phyloP scores from a whole-genome alignment of 257 asterid species.

The Capsicum baccatum region DNA sequence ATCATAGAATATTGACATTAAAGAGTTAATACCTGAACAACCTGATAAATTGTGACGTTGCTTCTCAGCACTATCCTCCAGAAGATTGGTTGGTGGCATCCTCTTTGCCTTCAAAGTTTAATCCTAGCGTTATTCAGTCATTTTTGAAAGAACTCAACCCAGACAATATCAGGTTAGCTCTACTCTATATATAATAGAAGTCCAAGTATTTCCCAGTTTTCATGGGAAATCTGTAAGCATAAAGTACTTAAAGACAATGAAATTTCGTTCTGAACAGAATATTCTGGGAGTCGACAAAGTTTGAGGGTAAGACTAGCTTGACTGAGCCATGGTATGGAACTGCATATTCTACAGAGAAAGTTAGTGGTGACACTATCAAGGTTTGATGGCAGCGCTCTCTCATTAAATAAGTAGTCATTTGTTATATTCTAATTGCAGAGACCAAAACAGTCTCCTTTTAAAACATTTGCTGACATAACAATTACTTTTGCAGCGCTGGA shows the following conservation, averaged over 20 bases:
- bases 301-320: constrained; percentile 67
- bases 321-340: constrained; percentile 99
- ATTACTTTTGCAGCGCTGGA: constrained; percentile 70
- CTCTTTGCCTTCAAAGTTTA: constrained; percentile 80
- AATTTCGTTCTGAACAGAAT: constrained; percentile 55
- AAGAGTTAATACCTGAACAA: not conserved
- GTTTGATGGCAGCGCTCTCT: constrained; percentile 49
- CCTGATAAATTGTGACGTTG: constrained; percentile 26
- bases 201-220: not conserved
- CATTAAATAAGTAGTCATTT: constrained; percentile 8
- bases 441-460: not conserved
- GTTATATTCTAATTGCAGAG: constrained; percentile 26
- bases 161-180: constrained; percentile 66
- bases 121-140: constrained; percentile 58
- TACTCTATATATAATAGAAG: not conserved
- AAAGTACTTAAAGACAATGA: not conserved
- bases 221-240: not conserved
- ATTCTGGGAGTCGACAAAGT: constrained; percentile 93
- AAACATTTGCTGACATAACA: not conserved
- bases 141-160: constrained; percentile 82
- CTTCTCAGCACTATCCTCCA: constrained; percentile 80
- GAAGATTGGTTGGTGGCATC: constrained; percentile 95
- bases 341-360: constrained; percentile 67
- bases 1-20: not conserved
- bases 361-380: constrained; percentile 69